Conservation (phyloP, 1,284 basidiomycete species). For the Porodaedalea pini region DNA sequence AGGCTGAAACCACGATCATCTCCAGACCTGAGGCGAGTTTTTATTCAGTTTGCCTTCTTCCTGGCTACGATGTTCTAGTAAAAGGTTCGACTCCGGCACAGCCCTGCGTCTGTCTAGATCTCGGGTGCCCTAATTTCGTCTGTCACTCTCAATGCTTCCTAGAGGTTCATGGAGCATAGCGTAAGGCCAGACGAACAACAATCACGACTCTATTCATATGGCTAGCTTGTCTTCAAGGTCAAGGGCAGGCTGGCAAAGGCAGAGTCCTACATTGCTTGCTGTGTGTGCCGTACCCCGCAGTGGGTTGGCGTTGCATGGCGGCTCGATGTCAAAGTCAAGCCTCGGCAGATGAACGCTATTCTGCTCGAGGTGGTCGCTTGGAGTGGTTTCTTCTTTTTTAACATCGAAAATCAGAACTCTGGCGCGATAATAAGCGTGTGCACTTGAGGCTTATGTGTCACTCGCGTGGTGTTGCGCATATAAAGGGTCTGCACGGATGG, state of each 20-base stretch:
- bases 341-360: conserved; percentile 25
- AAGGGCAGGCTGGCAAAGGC: conserved; percentile 40
- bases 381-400: conserved; percentile 34
- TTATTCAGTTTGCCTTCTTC: conserved; percentile 6
- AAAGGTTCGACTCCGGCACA: conserved; percentile 43
- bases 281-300: conserved; percentile 13
- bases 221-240: conserved; percentile 30
- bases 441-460: conserved; percentile 31
- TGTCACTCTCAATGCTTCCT: conserved; percentile 39
- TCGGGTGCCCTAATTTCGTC: conserved; percentile 31
- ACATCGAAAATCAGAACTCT: conserved; percentile 27
- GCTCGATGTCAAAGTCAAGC: conserved; percentile 32
- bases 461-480: conserved; percentile 42
- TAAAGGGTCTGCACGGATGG: conserved; percentile 32
- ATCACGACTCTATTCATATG: conserved; percentile 30
- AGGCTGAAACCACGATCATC: no score
- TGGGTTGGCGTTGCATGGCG: conserved; percentile 18
- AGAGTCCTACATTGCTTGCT: conserved; percentile 33
- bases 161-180: conserved; percentile 37
- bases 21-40: conserved; percentile 19
- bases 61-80: conserved; percentile 41
- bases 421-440: conserved; percentile 33
- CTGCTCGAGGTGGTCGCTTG: conserved; percentile 39
- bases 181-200: conserved; percentile 46
- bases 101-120: conserved; percentile 18